Evolutionary conservation across 345 rosid genomes (phyloP), one percentile per base, ranked within the genome.

Genomic region (Arabidopsis arenosa): DNA sequence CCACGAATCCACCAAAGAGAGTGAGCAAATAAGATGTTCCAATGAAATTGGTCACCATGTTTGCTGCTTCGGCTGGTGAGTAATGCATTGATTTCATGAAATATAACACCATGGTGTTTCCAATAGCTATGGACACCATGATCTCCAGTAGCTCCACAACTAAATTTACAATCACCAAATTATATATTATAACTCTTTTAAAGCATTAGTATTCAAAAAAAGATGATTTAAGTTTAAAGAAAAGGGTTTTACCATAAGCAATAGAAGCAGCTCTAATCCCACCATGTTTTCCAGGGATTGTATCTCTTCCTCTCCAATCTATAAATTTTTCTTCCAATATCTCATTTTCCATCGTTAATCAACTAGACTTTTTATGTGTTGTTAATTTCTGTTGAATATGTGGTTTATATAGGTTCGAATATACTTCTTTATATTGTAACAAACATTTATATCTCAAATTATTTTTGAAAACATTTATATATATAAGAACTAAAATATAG

Each of bases 11-110:
- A 1, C 84, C 90, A 15, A 87, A 35, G 52, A 89, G 44, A 51
- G 90, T 76, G 2, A 89, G 84, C 58, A 89, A 45, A 71, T 82
- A 86, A 5, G 90, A 81, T 18, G 90, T 86, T 26, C 86, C 89
- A 83, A 82, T 63, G 84, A 78, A 86, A 76, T 86, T 87, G 17
- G 89, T 86, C 12, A 85, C 82, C 83, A 73, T 82, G 73, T 80
- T 89, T 6, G 90, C 90, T 9, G 92, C 80, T 18, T 76, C 72
- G 17, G 92, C 86, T 9, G 76, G 41, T 45, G 80, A 67, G 64
- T 81, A 86, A 73, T 84, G 86, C 89, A 87, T 86, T 33, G 83
- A 59, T 54, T 56, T 28, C 35, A 37, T 63, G 54, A 87, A 80
- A 63, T 87, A 87, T 12, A 80, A 9, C 15, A 89, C 81, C 40